Conservation (phyloP, 2,329 filamentous ascomycete species). For the Pseudogymnoascus sp. region DNA sequence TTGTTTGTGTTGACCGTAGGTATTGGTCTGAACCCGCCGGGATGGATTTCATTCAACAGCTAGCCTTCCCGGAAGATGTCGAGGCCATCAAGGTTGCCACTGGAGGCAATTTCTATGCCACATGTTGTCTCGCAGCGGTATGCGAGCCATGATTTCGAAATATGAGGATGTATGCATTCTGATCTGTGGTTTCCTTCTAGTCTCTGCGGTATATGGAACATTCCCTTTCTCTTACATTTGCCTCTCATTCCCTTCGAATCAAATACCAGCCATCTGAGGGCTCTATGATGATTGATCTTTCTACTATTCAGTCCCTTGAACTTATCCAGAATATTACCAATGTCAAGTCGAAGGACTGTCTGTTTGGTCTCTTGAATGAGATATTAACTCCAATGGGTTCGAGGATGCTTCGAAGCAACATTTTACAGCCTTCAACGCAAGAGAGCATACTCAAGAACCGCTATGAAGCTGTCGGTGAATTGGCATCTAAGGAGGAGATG, state of each 20-base stretch:
- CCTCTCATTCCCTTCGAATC: slow-evolving; percentile 74
- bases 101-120: slow-evolving; percentile 78
- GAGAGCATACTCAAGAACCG: slow-evolving; percentile 60
- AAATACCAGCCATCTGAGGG: slow-evolving; percentile 83
- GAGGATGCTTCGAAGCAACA: slow-evolving; percentile 74
- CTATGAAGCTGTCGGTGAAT: slow-evolving; percentile 77
- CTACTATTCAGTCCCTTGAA: slow-evolving; percentile 80
- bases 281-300: slow-evolving; percentile 91
- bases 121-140: slow-evolving; percentile 81
- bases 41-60: slow-evolving; percentile 67
- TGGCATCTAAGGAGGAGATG: slow-evolving; percentile 77
- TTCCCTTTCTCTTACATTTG: slow-evolving; percentile 61
- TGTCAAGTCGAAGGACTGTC: slow-evolving; percentile 69
- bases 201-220: slow-evolving; percentile 75
- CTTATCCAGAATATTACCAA: slow-evolving; percentile 81
- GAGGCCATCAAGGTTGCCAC: slow-evolving; percentile 75
- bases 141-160: slow-evolving; percentile 28
- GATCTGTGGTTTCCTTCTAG: slow-evolving; percentile 38
- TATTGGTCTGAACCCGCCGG: slow-evolving; percentile 79
- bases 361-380: slow-evolving; percentile 80
- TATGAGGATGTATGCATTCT: not conserved
- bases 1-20: slow-evolving; percentile 64
- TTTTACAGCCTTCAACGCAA: slow-evolving; percentile 80
- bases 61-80: slow-evolving; percentile 76
- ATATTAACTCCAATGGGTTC: slow-evolving; percentile 85